Evolutionary conservation across 108 stramenopile genomes (phyloP).

Genomic region (Thalassiosira profunda): DNA sequence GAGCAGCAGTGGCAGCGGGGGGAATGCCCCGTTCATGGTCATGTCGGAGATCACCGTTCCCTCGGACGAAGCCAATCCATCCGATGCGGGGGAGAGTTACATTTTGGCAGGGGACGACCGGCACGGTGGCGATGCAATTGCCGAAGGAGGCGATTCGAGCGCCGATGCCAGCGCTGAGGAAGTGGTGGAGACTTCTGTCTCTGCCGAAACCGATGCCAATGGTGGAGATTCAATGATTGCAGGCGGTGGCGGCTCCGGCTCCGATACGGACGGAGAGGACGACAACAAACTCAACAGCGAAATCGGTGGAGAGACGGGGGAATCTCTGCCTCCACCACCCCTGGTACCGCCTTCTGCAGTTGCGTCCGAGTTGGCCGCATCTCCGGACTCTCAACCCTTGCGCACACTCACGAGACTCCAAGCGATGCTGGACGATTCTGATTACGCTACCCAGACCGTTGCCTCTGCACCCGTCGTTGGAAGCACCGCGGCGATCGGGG

Average conservation of each 20-base stretch:
- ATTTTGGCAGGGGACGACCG: too few species aligned
- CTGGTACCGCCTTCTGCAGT: background rate
- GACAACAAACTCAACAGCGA: background rate
- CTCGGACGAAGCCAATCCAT: background rate
- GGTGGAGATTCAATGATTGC: conserved; percentile 5
- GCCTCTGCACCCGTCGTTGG: conserved; percentile 10
- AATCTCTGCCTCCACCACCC: background rate
- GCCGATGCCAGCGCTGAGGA: background rate
- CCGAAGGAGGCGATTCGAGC: background rate
- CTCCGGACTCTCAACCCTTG: conserved; percentile 63
- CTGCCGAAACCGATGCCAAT: background rate
- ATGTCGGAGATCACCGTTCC: conserved; percentile 41
- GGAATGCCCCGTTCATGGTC: conserved; percentile 29
- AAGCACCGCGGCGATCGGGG: conserved; percentile 2
- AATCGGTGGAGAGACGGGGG: background rate
- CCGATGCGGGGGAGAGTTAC: background rate
- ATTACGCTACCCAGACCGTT: conserved; percentile 69
- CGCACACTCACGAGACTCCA: conserved; percentile 79
- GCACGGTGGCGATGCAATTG: background rate
- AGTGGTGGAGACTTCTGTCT: background rate
- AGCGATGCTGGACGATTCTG: conserved; percentile 87
- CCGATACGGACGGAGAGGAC: conserved; percentile 24
- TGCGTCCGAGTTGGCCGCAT: background rate
- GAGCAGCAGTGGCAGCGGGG: conserved; percentile 2
- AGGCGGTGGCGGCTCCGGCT: conserved; percentile 30